phyloP scores from a whole-genome alignment of 2,329 filamentous ascomycete species.

The Scortechinia acanthostroma region DNA sequence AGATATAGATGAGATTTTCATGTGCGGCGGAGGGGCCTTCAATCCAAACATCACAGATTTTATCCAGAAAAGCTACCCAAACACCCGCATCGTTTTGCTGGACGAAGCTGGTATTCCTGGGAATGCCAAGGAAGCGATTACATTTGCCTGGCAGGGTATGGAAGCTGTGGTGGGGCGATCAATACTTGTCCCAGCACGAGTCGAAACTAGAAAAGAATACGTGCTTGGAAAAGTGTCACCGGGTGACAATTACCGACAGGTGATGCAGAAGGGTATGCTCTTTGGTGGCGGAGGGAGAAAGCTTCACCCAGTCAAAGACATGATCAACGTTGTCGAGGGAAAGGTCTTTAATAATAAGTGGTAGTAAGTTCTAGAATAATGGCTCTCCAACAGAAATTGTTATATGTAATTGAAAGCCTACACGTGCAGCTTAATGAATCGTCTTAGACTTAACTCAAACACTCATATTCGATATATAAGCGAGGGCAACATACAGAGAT shows the following conservation, averaged over 20 bases:
- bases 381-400: too few relatives aligned
- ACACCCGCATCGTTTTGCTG: constrained; percentile 29
- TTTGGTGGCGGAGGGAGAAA: constrained; percentile 36
- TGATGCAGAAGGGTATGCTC: constrained; percentile 39
- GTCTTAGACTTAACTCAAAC: too few relatives aligned
- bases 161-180: too few relatives aligned
- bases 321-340: constrained; percentile 40
- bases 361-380: too few relatives aligned
- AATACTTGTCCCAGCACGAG: too few relatives aligned
- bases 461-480: too few relatives aligned
- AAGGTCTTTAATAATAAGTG: constrained; percentile 37
- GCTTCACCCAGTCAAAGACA: constrained; percentile 35
- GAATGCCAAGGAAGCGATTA: constrained; percentile 36
- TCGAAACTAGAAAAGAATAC: constrained; percentile 39
- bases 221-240: constrained; percentile 46
- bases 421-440: too few relatives aligned
- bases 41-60: constrained; percentile 35
- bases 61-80: constrained; percentile 29
- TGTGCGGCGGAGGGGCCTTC: constrained; percentile 35
- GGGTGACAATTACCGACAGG: constrained; percentile 41
- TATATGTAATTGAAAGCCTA: too few relatives aligned
- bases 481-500: too few relatives aligned
- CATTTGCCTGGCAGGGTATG: too few relatives aligned
- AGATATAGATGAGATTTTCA: constrained; percentile 36
- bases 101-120: constrained; percentile 35